Base-by-base conservation (phyloP, 495 filamentous ascomycete species). In the Aspergillus kassunensis region DNA sequence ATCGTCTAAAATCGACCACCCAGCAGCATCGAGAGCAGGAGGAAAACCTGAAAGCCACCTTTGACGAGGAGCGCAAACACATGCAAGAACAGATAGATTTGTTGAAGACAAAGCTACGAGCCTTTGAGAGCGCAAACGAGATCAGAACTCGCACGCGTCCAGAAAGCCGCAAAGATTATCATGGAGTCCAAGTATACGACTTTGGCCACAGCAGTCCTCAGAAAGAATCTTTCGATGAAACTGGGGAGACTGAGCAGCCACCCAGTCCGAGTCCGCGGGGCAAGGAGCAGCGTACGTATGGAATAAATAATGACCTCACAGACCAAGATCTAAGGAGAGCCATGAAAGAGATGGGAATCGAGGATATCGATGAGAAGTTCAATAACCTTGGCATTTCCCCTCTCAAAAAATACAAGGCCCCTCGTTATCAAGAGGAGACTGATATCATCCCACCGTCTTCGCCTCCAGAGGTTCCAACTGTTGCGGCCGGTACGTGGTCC, bases 221-320 rank as follows among this genome's bases (percentile, higher is more conserved):
- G 5, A 60, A 62, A 16, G 34, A 54, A 7, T 51, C 58, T 13
- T 54, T 58, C 15, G 67, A 74, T 15, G 60, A 65, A n/a, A 72
- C 64, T 6, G 66, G 63, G 2, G 69, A 74, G 25, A 48, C 69
- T 1, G 69, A 71, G 2, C 59, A 58, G 25, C 71, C 71, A 4
- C 69, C 66, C 12, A 74, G 71, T 41, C 71, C 71, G 16, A 74
- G 69, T 41, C 71, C 71, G 9, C 71, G 71, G 4, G 66, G 66
- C 27, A 72, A 74, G 44, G 56, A 58, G 10, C 61, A 64, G 24
- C 63, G 55, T 21, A 44, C 53, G 11, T 58, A 59, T 20, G 55
- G 55, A 11, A 39, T 58, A 8, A 60, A 63, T 23, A 65, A 49
- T 16, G 43, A 58, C 21, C 61, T 64, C 0, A 54, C 62, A 33